Base-by-base conservation (phyloP, 1,284 basidiomycete species). In the Crocinoboletus sp. region DNA sequence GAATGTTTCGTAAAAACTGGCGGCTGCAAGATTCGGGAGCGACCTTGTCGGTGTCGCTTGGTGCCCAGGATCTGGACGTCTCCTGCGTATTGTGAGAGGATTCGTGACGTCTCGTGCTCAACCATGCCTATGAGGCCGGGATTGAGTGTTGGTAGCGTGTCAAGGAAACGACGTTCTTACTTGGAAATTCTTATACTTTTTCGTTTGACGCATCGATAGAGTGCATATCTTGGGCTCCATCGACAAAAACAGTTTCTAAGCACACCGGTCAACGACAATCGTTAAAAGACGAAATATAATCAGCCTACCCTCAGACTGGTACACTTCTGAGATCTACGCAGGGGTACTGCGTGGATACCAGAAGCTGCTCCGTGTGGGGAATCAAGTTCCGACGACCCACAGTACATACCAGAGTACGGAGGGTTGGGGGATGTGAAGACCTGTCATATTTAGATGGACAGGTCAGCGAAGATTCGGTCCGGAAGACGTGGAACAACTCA, bases 71-170 rank as follows among this genome's bases (percentile, higher is more conserved):
- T 22, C 30, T 5, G 5, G 24, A 10, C 13, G 5, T 13, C 29
- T 32, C 28, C n/a, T 8, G 38, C 13, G 5, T 23, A n/a, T 27
- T 17, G 23, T 16, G 7, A 10, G n/a, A 28, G 10, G 13, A 36
- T n/a, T 37, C 29, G 5, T 11, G 20, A 31, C 17, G 28, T 17
- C 38, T 28, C 8, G 2, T 15, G 6, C 16, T 24, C 32, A 41
- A n/a, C 54, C 46, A 40, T 29, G 13, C 15, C 58, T 61, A 10
- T 19, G 19, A 35, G 22, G 4, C n/a, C 25, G 12, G 4, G 32
- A 20, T 37, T 47, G 28, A 48, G 19, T n/a, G 1, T 25, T 10
- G 24, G 16, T 12, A 24, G 7, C 11, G 2, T 29, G 5, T 9
- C 20, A 33, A 36, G 12, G 8, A 32, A 12, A 22, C 29, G 2